Conservation (phyloP, 225 moss, liverwort and hornwort species). For the Pseudoscleropodium purum region DNA sequence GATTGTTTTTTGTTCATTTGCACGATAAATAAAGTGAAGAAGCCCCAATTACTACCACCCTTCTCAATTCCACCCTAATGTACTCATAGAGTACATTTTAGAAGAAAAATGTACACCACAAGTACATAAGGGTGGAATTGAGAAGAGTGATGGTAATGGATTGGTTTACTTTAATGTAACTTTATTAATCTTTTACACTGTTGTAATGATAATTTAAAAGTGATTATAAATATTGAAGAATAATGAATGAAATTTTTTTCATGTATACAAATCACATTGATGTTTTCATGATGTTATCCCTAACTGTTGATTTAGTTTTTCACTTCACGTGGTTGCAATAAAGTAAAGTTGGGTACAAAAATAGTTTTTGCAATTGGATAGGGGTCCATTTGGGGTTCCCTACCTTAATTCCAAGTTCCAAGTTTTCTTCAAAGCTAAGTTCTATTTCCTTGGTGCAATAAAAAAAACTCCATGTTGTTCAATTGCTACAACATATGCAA, state of each 20-base stretch:
- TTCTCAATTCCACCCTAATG: no score
- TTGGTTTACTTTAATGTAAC: no score
- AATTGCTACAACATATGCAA: neutral
- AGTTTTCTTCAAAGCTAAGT: neutral
- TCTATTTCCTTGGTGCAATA: neutral
- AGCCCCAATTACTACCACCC: accelerated
- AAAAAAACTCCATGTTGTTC: accelerated
- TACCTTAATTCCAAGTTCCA: neutral
- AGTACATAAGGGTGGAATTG: no score
- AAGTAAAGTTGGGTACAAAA: neutral
- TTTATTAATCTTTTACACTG: accelerated
- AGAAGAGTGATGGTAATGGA: no score
- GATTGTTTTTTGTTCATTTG: neutral
- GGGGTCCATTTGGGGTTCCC: no score
- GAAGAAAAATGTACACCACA: no score
- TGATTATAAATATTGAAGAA: neutral
- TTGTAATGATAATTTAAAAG: neutral
- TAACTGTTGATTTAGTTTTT: neutral
- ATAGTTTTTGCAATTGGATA: neutral
- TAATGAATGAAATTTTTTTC: neutral
- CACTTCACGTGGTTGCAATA: neutral
- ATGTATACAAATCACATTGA: neutral
- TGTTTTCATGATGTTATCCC: no score
- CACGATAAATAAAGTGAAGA: neutral
- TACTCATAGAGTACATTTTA: no score